Base-by-base conservation (phyloP, 2,329 filamentous ascomycete species). In the Fonsecaea erecta region DNA sequence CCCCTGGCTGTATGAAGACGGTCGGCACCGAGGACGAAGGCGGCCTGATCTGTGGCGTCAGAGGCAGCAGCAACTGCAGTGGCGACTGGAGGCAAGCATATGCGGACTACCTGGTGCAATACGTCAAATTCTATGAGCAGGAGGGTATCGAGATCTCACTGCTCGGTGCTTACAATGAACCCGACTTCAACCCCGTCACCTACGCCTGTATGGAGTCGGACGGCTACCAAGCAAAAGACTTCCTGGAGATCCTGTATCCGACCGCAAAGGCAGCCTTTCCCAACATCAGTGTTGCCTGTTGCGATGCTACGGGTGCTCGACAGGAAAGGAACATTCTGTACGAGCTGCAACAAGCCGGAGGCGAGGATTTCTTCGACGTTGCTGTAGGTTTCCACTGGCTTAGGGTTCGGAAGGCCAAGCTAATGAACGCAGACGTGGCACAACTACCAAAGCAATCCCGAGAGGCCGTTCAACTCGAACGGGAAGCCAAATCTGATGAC, bases 1-100 rank as follows among this genome's bases (percentile, higher is more conserved):
- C 82, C 0, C 82, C 81, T 0, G 80, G 80, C 0, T 84, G 79
- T 70, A 84, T 84, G 82, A 83, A 84, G 75, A 83, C 78, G 4
- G 83, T 83, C 61, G 72, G 73, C 2, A 74, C 79, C 57, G 78
- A 83, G 54, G 74, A 72, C 37, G 76, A 80, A 64, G 79, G 81
- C 1, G 81, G 81, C 1, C 79, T 76, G 54, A 72, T 84, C 0
- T 83, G 81, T 66, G 81, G 81, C 52, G 80, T 81, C 37, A 72
- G 75, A 64, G 73, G 74, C 16, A 73, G 77, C 21, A 74, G 63
- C 6, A 83, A 81, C 63, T 68, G 73, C 5, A 75, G 73, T 16
- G 81, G 80, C 3, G 78, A 82, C 66, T 84, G 81, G 82, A 78
- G 75, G 59, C 78, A 81, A 73, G 78, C 82, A 0, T 84, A 81